These are phyloP conservation scores for Saccharomycopsis fibuligera DNA, from an alignment of 805 yeast species.

Conservation along the genomic window DNA sequence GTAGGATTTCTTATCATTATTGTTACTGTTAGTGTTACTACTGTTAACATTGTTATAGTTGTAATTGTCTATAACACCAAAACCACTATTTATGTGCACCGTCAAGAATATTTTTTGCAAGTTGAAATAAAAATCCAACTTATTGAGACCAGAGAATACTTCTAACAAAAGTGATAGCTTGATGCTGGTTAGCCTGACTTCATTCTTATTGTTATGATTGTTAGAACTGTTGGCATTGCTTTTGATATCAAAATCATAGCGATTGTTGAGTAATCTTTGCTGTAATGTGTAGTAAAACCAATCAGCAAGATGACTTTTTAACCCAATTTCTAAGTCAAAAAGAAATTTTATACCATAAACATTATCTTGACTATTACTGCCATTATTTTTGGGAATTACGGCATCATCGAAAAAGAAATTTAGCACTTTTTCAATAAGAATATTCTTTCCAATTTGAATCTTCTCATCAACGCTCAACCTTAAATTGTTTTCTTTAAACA, in stretches of 20 bases:
- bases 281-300: conserved; percentile 9
- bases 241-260: too few relatives aligned
- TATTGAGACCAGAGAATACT: conserved; percentile 2
- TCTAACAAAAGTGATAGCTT: conserved; percentile 7
- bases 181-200: not conserved
- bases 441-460: not conserved
- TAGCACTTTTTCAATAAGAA: not conserved
- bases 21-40: too few relatives aligned
- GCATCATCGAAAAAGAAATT: not conserved
- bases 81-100: conserved; percentile 5
- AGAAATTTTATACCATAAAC: not conserved
- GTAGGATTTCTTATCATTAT: not conserved
- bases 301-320: conserved; percentile 10
- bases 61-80: not conserved
- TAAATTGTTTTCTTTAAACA: not conserved
- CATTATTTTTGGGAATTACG: too few relatives aligned
- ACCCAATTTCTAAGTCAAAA: conserved; percentile 5
- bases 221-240: too few relatives aligned
- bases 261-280: not conserved
- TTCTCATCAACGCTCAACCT: not conserved
- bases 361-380: not conserved
- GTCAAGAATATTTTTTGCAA: conserved; percentile 8
- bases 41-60: not conserved
- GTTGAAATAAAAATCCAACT: conserved; percentile 16
- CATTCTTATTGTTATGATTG: not conserved